Base-by-base conservation (phyloP, 2,329 filamentous ascomycete species). In the Hypoxylon sp. region DNA sequence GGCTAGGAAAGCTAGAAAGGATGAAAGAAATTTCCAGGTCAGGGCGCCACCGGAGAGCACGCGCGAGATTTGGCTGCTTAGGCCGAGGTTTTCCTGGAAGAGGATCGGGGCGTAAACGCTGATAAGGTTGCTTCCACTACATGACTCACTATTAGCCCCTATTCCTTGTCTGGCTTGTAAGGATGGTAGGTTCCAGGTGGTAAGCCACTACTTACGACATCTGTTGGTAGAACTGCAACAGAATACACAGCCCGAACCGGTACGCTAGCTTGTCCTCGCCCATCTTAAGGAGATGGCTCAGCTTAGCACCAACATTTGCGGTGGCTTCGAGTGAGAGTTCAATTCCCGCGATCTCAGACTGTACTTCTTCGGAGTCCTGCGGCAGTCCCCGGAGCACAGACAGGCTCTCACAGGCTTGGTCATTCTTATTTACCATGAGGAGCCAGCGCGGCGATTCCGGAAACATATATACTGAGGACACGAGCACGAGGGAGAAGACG, bases 21-120 rank as follows among this genome's bases (percentile, higher is more conserved):
- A 73, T 21, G 71, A 72, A 11, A 74, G 65, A 70, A 86, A 85
- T 72, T 87, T 87, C 81, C 83, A 88, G 4, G 85, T 87, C 30
- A 87, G 76, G 11, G 84, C 84, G 27, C 82, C 83, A 2, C 77
- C 81, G 6, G 82, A 79, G 5, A 85, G 77, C 50, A 82, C 74
- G n/a, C 78, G 77, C 12, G 81, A 77, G 0, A 74, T 71, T 51
- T 81, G 77, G 12, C 72, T 71, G 57, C 72, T 72, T 64, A 83
- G 70, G 29, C 77, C 77, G 3, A 83, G 78, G 55, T 81, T 82
- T 65, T 78, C 69, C 67, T 80, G 73, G 73, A 81, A 81, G 45
- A 81, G 71, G 62, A 80, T 79, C 16, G 79, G 74, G 7, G 77
- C 76, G 72, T 84, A 85, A 14, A 83, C 81, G 39, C 81, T 82